Conservation (phyloP, 2,329 filamentous ascomycete genomes). For the Akanthomyces uredinophilus region DNA sequence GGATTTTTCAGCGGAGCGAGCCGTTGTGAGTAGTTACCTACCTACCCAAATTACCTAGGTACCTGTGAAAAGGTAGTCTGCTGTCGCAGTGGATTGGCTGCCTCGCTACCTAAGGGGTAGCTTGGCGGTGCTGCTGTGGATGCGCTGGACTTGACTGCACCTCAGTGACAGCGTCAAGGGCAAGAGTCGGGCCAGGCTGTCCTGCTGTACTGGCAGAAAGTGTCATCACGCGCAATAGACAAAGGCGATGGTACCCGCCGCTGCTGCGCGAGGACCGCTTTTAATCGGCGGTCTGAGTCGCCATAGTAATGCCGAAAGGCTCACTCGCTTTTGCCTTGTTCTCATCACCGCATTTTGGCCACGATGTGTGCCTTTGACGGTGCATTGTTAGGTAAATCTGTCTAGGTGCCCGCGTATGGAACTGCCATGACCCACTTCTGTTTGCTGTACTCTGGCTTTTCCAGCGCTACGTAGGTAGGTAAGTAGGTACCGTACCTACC, state of each 20-base stretch:
- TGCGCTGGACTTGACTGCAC: background rate
- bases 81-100: background rate
- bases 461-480: too few species aligned
- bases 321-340: background rate
- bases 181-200: background rate
- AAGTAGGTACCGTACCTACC: too few species aligned
- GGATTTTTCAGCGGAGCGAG: constrained; percentile 10
- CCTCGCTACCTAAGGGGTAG: background rate
- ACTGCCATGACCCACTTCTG: background rate
- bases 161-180: background rate
- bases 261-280: background rate
- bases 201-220: background rate
- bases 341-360: constrained; percentile 1
- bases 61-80: too few species aligned
- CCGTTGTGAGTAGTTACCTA: background rate
- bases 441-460: background rate
- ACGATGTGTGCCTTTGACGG: background rate
- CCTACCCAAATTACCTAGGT: too few species aligned
- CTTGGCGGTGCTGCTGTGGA: background rate
- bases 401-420: background rate
- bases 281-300: background rate
- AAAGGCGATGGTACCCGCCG: background rate
- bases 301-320: background rate
- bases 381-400: background rate
- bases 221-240: background rate